Base-by-base conservation (phyloP, 129 eudicot genomes). In the Pseudognaphalium luteoalbum region DNA sequence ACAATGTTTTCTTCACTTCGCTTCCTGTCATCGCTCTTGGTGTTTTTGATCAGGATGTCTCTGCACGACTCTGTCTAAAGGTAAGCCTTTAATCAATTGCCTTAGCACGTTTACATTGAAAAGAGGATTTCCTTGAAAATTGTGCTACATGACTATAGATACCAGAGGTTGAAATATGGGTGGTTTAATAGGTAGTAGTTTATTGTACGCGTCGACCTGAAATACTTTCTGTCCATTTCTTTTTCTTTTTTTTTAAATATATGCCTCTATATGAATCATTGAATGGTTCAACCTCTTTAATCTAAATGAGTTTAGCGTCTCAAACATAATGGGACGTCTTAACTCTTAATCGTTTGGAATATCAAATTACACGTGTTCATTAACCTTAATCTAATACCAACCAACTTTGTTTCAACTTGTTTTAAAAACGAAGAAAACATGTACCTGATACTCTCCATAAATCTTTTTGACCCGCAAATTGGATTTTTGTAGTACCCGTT, bases 11-110 rank as follows among this genome's bases (percentile, higher is more conserved):
- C 88, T 95, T 95, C 91, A 95, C 99, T 66, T 91, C 99, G 15
- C 99, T 95, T 80, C 99, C 99, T 34, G 99, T 95, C 78, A 91
- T 95, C 70, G 99, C 99, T 28, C 97, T 95, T 51, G 99, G 99
- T 70, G 97, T 95, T 74, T 91, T 95, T 12, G 99, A 95, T 80
- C 97, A 95, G 70, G 99, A 95, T 77, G 95, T 95, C 29, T 91
- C 99, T 70, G 95, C 99, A 44, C 89, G 88, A 39, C 86, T 91
- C 57, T 95, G 97, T 79, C 88, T 95, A n/a, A 88, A 95, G 99
- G 99, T 91, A 83, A 77, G 25, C 2, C 8, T 22, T 66, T 30
- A 11, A 28, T 59, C 20, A 5, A 6, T 72, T 25, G 5, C 25
- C 51, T 19, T 34, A 7, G 14, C 1, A 15, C 7, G 47, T 7